Evolutionary conservation across 1,284 basidiomycete species (phyloP), one percentile per base, ranked within the genome.

Genomic region (Puccinia novopanici): DNA sequence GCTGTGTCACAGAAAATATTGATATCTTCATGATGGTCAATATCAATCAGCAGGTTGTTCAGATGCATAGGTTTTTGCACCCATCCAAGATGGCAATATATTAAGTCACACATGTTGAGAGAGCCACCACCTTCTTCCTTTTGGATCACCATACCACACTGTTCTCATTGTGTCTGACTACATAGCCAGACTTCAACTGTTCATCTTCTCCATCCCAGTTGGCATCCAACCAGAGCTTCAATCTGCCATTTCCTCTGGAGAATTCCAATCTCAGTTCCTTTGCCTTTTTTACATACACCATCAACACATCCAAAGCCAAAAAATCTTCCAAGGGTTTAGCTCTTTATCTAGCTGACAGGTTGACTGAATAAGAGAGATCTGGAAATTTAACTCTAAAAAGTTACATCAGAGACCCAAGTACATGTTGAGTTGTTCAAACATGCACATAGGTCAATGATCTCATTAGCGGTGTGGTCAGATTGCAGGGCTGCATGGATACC

Each of bases 331-430:
- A 63, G 0, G 75, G 59, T 0, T 12, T 8, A 4, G 5, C n/a
- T 0, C 40, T 24, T 19, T 50, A 67, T 13, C 75, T 5, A 5
- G 75, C 75, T 15, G 67, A 30, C 2, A 65, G 30, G 27, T 76
- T 76, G 13, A 65, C 61, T 1, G 61, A 10, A 27, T 50, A 76
- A 3, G 40, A 50, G 1, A 76, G 19, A 37, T 76, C 75, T 19
- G 75, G 75, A 27, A 59, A 5, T 1, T 59, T 76, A 13, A 40
- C 75, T 2, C n/a, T 27, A 10, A 27, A 40, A 8, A 76, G 42
- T 27, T 76, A 76, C n/a, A 54, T 76, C 24, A 76, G 9, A 6
- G 59, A 76, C 4, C 75, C 75, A 50, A 76, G 27, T n/a, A n/a
- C n/a, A n/a, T n/a, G n/a, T n/a, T n/a, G n/a, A n/a, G n/a, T n/a